Evolutionary conservation across 2,329 filamentous ascomycete genomes (phyloP).

Genomic region (Fusarium austroafricanum): DNA sequence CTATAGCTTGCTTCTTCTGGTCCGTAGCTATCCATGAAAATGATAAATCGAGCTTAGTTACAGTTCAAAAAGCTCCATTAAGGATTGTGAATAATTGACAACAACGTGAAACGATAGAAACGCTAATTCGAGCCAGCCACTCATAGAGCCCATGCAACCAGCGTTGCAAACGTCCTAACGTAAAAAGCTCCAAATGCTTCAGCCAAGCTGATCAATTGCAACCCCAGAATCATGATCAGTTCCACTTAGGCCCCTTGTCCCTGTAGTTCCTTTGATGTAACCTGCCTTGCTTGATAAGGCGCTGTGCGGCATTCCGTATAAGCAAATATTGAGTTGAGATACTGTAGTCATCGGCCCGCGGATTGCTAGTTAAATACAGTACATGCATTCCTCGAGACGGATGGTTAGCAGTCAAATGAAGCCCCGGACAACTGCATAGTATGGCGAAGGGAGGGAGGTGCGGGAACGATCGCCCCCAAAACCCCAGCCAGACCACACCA

Average conservation of each 20-base stretch:
- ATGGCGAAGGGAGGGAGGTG: constrained; percentile 42
- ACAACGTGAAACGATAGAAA: constrained; percentile 5
- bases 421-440: background rate
- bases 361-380: background rate
- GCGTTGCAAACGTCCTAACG: constrained; percentile 8
- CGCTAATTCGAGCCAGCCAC: constrained; percentile 6
- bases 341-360: background rate
- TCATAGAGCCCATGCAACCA: constrained; percentile 10
- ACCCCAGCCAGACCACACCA: constrained; percentile 48
- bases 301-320: background rate
- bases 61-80: background rate
- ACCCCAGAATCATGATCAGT: constrained; percentile 19
- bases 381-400: background rate
- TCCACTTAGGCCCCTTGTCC: constrained; percentile 13
- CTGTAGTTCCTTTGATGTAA: constrained; percentile 18
- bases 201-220: constrained; percentile 16
- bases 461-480: constrained; percentile 50
- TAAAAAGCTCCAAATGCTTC: background rate
- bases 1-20: background rate
- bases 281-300: constrained; percentile 6
- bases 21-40: background rate
- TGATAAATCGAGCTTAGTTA: background rate
- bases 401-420: constrained; percentile 3
- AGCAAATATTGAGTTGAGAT: background rate
- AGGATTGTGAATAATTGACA: background rate